These are phyloP conservation scores for Curvularia sp. DNA, from an alignment of 2,329 filamentous ascomycete genomes.

Conservation along the genomic window DNA sequence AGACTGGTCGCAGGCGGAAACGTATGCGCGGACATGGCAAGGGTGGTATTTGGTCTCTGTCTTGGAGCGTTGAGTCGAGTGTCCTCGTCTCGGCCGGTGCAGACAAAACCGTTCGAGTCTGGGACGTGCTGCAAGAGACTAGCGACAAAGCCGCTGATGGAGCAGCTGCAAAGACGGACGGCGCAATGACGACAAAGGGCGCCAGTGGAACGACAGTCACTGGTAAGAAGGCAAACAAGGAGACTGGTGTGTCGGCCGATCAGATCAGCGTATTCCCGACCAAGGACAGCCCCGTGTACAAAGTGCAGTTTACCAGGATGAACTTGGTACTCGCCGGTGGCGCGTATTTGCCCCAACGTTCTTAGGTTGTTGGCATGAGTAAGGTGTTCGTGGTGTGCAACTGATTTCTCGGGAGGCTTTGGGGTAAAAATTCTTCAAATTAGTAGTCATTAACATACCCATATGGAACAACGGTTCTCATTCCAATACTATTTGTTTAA, in stretches of 20 bases:
- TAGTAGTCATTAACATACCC: constrained; percentile 11
- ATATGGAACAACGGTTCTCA: constrained; percentile 4
- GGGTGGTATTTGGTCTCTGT: constrained; percentile 90
- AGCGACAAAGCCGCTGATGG: constrained; percentile 61
- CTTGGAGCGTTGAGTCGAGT: constrained; percentile 91
- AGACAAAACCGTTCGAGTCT: constrained; percentile 90
- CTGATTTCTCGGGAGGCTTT: neutral
- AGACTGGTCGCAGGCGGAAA: constrained; percentile 85
- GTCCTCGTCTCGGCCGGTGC: constrained; percentile 89
- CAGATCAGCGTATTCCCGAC: constrained; percentile 95
- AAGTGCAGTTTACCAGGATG: constrained; percentile 93
- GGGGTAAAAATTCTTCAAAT: constrained; percentile 5
- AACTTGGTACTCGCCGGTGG: constrained; percentile 90
- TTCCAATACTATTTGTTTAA: neutral
- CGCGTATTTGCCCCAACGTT: constrained; percentile 62
- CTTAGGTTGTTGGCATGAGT: neutral
- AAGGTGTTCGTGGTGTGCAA: neutral
- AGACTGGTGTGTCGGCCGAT: constrained; percentile 87
- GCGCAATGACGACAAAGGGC: constrained; percentile 59
- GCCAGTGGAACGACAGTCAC: constrained; percentile 52
- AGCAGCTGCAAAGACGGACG: constrained; percentile 59
- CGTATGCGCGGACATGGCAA: constrained; percentile 92
- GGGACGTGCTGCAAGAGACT: constrained; percentile 82
- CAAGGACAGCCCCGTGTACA: constrained; percentile 94
- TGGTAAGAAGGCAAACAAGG: constrained; percentile 79